A percentile compares a stretch with the other conserved stretches of the same genome.
Conservation (phyloP, 139 green algal species). For the Edaphochlamys debaryana region DNA sequence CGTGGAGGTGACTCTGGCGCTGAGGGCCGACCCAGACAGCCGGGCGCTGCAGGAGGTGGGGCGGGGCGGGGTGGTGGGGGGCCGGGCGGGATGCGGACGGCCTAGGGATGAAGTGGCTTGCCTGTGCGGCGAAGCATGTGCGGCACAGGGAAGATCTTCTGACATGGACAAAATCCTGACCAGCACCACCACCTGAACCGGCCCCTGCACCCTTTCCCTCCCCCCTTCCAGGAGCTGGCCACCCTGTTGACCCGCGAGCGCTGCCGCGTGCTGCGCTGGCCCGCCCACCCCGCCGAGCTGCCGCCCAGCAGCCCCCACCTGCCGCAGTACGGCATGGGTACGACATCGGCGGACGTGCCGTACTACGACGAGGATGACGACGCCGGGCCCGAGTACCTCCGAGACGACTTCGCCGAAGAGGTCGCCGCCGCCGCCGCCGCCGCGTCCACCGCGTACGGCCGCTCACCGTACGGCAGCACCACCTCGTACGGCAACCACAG, state of each 20-base stretch:
- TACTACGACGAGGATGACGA: not conserved
- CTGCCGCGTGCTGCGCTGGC: slow-evolving; percentile 34
- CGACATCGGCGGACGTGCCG: not conserved
- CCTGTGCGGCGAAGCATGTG: too few relatives aligned
- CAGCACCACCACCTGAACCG: too few relatives aligned
- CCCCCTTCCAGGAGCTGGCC: slow-evolving; percentile 78
- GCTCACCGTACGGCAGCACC: too few relatives aligned
- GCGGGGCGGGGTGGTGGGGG: not conserved
- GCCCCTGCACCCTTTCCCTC: slow-evolving; percentile 55
- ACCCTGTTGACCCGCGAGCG: slow-evolving; percentile 34
- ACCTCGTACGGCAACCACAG: not conserved
- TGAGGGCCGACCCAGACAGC: not conserved
- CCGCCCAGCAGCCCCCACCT: slow-evolving; percentile 4
- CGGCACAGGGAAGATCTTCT: too few relatives aligned
- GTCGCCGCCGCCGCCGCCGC: too few relatives aligned
- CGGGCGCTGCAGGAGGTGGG: slow-evolving; percentile 16
- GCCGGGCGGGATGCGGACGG: not conserved
- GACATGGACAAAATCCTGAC: too few relatives aligned
- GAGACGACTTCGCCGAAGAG: slow-evolving; percentile 5
- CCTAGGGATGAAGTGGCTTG: too few relatives aligned
- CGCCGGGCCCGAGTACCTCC: not conserved
- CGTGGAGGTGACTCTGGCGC: slow-evolving; percentile 22
- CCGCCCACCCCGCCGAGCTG: not conserved
- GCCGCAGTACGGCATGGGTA: not conserved
- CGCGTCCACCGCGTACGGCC: too few relatives aligned